Conservation (phyloP, 192 early-diverging fungal species). For the Podila verticillata region DNA sequence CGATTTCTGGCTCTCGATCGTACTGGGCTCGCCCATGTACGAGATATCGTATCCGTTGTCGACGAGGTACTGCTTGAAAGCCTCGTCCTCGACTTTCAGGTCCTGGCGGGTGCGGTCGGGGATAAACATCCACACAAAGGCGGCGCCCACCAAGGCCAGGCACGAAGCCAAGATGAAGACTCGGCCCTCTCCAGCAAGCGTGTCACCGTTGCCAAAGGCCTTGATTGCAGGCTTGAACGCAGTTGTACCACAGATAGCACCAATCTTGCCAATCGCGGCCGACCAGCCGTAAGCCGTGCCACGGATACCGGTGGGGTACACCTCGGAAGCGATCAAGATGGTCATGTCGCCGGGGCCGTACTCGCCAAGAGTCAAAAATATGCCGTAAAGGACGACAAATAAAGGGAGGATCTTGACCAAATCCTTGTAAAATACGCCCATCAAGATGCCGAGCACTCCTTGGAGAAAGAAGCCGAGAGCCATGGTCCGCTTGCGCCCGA, state of each 20-base stretch:
- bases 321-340: conserved; percentile 43
- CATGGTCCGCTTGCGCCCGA: conserved; percentile 61
- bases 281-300: conserved; percentile 59
- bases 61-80: conserved; percentile 50
- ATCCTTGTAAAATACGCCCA: conserved; percentile 48
- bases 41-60: conserved; percentile 52
- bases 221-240: conserved; percentile 47
- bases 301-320: conserved; percentile 56
- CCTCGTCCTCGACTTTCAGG: conserved; percentile 42
- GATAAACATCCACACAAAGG: conserved; percentile 33
- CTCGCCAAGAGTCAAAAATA: conserved; percentile 58
- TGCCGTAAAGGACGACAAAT: conserved; percentile 59
- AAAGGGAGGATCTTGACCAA: conserved; percentile 41
- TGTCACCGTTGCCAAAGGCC: conserved; percentile 31
- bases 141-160: conserved; percentile 53
- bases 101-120: conserved; percentile 47
- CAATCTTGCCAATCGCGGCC: conserved; percentile 54
- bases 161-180: conserved; percentile 49
- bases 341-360: conserved; percentile 54
- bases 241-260: conserved; percentile 51
- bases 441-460: conserved; percentile 52
- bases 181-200: conserved; percentile 30
- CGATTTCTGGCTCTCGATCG: no score
- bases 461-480: conserved; percentile 53
- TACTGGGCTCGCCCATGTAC: not conserved